Base-by-base conservation (phyloP, 106 monocot genomes). In the Acanthochlamys bracteata region DNA sequence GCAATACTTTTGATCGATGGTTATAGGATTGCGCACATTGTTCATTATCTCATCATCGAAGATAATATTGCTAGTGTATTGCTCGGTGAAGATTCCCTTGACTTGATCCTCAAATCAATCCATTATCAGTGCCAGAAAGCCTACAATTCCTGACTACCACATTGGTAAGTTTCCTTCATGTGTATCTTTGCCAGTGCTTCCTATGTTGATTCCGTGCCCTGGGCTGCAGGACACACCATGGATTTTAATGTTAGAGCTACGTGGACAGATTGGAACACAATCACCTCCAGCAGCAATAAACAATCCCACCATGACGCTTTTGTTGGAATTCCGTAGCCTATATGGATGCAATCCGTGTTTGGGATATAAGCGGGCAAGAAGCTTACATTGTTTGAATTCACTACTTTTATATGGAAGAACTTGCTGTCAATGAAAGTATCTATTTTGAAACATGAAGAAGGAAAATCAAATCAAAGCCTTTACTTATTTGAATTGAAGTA, bases 321-420 rank as follows among this genome's bases (percentile, higher is more conserved):
- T 72, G 14, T 64, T 33, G 11, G 55, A 55, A 14, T 46, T 55
- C 57, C 81, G 8, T 74, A 52, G 45, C 76, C 84, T 22, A 92
- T 54, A 74, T 88, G 88, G 26, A 92, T 73, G 10, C 92, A 88
- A 4, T 92, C 92, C 0, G 92, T 92, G 82, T 87, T 87, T 13
- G 87, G 86, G 64, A 87, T 92, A 22, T 71, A 55, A 2, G n/a
- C 66, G 0, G 90, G 86, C 1, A 23, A 66, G 0, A 53, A 72
- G 19, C 39, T 25, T 60, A 86, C 60, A 55, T 86, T 76, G 2
- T 55, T 41, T 58, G 64, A 80, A 0, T 45, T 40, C 7, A 78
- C 11, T 1, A 83, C 14, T 0, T 33, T 72, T 0, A 90, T 66
- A 71, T 86, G 86, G 69, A 83, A 83, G 53, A 83, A 80, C 72